Percentiles rank a stretch among this genome's conserved stretches.
phyloP scores from a whole-genome alignment of 495 filamentous ascomycete genomes.

The Penicillium longicatenatum region DNA sequence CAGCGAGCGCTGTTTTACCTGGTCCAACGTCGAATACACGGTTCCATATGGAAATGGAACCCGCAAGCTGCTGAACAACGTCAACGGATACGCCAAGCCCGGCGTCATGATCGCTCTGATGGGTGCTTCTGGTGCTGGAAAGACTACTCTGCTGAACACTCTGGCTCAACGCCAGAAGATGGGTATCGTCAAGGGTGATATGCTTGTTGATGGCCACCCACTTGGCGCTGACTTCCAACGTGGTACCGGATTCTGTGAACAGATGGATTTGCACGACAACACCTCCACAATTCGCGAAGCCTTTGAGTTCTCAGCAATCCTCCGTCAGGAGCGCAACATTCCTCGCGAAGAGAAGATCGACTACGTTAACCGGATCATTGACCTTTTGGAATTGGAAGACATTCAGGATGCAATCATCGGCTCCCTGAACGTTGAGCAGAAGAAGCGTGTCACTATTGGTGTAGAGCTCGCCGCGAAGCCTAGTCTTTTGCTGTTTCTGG shows the following conservation, averaged over 20 bases:
- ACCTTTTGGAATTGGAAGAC: slow-evolving; percentile 57
- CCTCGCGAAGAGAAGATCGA: slow-evolving; percentile 57
- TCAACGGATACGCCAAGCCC: slow-evolving; percentile 78
- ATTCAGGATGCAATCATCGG: slow-evolving; percentile 57
- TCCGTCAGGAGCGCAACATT: slow-evolving; percentile 57
- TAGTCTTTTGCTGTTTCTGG: slow-evolving; percentile 75
- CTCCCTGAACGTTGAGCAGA: slow-evolving; percentile 65
- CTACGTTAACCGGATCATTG: slow-evolving; percentile 63
- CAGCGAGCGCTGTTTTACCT: slow-evolving; percentile 73
- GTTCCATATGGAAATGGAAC: slow-evolving; percentile 73
- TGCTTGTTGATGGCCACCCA: slow-evolving; percentile 75
- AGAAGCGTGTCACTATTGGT: slow-evolving; percentile 81
- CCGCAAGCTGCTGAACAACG: slow-evolving; percentile 67
- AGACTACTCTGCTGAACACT: slow-evolving; percentile 75
- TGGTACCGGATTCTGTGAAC: slow-evolving; percentile 81
- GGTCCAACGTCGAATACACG: slow-evolving; percentile 70
- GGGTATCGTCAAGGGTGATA: slow-evolving; percentile 70
- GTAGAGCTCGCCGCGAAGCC: slow-evolving; percentile 92
- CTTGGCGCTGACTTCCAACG: slow-evolving; percentile 75
- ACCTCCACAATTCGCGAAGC: slow-evolving; percentile 68
- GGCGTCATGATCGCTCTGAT: slow-evolving; percentile 80
- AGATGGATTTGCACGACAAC: slow-evolving; percentile 79
- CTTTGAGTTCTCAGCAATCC: slow-evolving; percentile 65
- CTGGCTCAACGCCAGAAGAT: slow-evolving; percentile 74
- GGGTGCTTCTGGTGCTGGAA: slow-evolving; percentile 84